These are phyloP conservation scores for Mortierella polycephala DNA, from an alignment of 371 early-diverging fungal species.

Conservation along the genomic window DNA sequence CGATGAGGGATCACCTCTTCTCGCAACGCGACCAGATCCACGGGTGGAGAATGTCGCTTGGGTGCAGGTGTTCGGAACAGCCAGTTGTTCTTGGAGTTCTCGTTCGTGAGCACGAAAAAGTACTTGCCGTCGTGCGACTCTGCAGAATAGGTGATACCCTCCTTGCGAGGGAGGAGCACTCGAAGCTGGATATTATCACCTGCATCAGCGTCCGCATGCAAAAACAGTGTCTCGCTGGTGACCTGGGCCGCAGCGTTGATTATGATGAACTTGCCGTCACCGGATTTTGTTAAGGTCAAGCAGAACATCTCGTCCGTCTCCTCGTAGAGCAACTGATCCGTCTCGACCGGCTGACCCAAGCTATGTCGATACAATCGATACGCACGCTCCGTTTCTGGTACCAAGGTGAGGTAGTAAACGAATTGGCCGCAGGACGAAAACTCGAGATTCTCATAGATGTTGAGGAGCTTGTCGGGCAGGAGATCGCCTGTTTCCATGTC, in stretches of 20 bases:
- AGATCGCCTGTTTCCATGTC: slow-evolving; percentile 56
- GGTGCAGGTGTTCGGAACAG: slow-evolving; percentile 64
- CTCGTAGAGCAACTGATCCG: slow-evolving; percentile 62
- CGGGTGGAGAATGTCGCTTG: slow-evolving; percentile 28
- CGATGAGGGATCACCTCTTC: slow-evolving; percentile 64
- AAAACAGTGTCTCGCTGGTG: slow-evolving; percentile 65
- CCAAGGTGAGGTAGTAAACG: slow-evolving; percentile 63
- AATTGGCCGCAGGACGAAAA: slow-evolving; percentile 61
- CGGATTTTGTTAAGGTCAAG: slow-evolving; percentile 61
- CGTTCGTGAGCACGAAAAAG: slow-evolving; percentile 68
- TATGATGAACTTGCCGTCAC: slow-evolving; percentile 61
- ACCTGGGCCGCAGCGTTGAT: slow-evolving; percentile 64
- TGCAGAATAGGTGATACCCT: slow-evolving; percentile 59
- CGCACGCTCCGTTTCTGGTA: slow-evolving; percentile 63
- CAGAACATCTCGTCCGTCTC: slow-evolving; percentile 72
- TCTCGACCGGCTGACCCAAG: slow-evolving; percentile 54
- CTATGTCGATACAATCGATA: slow-evolving; percentile 62
- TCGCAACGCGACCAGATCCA: slow-evolving; percentile 29
- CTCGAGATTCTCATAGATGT: slow-evolving; percentile 65
- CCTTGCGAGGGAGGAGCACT: slow-evolving; percentile 61
- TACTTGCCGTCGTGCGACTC: slow-evolving; percentile 59
- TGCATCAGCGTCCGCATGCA: slow-evolving; percentile 53
- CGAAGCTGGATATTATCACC: slow-evolving; percentile 14
- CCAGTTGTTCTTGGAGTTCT: slow-evolving; percentile 58
- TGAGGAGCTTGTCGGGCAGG: slow-evolving; percentile 57